Percentiles rank a stretch among this genome's conserved stretches.
Conservation (phyloP, 768 basidiomycete genomes). For the Galerina marginata region DNA sequence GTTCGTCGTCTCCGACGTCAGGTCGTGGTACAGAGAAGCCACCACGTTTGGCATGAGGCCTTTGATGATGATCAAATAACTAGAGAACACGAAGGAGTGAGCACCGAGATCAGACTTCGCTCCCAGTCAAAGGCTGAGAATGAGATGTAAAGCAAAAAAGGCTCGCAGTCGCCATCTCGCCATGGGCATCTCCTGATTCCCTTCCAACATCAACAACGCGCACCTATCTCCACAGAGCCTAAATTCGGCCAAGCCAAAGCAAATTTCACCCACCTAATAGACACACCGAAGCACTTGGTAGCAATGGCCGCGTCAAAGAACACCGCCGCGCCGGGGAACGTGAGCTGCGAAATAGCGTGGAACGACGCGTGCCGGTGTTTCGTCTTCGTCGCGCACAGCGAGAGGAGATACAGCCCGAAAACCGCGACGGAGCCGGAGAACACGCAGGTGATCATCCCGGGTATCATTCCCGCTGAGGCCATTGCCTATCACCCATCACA, state of each 20-base stretch:
- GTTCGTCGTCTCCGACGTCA: slow-evolving; percentile 64
- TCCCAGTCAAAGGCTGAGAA: background rate
- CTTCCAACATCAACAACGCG: background rate
- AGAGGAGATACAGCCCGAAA: slow-evolving; percentile 90
- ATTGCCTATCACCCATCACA: slow-evolving; percentile 61
- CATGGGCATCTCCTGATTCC: background rate
- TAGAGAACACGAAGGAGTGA: slow-evolving; percentile 31
- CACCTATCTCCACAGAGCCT: too few relatives aligned
- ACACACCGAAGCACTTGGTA: slow-evolving; percentile 96
- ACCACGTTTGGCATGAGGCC: slow-evolving; percentile 93
- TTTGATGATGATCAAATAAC: slow-evolving; percentile 92
- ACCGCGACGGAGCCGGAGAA: slow-evolving; percentile 78
- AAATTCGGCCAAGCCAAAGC: background rate
- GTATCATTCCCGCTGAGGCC: slow-evolving; percentile 88
- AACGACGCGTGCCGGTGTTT: slow-evolving; percentile 81
- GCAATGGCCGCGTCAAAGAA: slow-evolving; percentile 96
- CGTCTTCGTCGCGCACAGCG: slow-evolving; percentile 79
- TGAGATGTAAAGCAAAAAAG: slow-evolving; percentile 9
- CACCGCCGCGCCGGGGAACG: slow-evolving; percentile 85
- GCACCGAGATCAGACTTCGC: too few relatives aligned
- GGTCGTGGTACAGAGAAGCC: slow-evolving; percentile 77
- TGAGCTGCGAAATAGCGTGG: slow-evolving; percentile 81
- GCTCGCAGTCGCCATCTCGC: slow-evolving; percentile 2
- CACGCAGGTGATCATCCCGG: slow-evolving; percentile 87
- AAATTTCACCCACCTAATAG: slow-evolving; percentile 68